These are phyloP conservation scores for Kurtzmaniella quercitrusa DNA, from an alignment of 1,139 yeast genomes.

Conservation along the genomic window DNA sequence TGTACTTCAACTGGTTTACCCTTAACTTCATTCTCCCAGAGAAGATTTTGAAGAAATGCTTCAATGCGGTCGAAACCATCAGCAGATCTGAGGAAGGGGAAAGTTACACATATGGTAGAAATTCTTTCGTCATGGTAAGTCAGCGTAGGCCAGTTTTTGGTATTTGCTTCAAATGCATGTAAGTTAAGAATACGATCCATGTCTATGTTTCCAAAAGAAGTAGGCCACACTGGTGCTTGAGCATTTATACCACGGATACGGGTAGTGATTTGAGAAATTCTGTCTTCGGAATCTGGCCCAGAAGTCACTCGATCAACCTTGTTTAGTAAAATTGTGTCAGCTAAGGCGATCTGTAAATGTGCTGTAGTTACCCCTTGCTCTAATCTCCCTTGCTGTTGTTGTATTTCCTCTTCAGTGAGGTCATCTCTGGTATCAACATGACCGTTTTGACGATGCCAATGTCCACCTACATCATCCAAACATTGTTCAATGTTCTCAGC, in stretches of 20 bases:
- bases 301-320: conserved; percentile 55
- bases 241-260: conserved; percentile 60
- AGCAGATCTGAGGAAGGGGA: conserved; percentile 37
- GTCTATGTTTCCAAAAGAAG: conserved; percentile 70
- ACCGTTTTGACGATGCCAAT: conserved; percentile 43
- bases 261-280: conserved; percentile 12
- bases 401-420: conserved; percentile 29
- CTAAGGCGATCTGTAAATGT: conserved; percentile 83
- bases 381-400: conserved; percentile 25
- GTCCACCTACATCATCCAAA: conserved; percentile 67
- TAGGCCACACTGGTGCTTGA: conserved; percentile 61
- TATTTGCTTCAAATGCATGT: conserved; percentile 67
- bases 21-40: conserved; percentile 60
- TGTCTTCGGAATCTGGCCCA: conserved; percentile 18
- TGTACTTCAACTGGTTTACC: conserved; percentile 62
- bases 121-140: conserved; percentile 52
- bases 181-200: conserved; percentile 61
- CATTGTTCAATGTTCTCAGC: conserved; percentile 63
- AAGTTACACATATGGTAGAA: conserved; percentile 54
- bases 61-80: conserved; percentile 46
- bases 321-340: conserved; percentile 76
- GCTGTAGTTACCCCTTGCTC: conserved; percentile 71
- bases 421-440: conserved; percentile 22
- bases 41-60: conserved; percentile 53
- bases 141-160: conserved; percentile 15